phyloP scores from a whole-genome alignment of 2,329 filamentous ascomycete species.

The Sarocladiaceae sp. region DNA sequence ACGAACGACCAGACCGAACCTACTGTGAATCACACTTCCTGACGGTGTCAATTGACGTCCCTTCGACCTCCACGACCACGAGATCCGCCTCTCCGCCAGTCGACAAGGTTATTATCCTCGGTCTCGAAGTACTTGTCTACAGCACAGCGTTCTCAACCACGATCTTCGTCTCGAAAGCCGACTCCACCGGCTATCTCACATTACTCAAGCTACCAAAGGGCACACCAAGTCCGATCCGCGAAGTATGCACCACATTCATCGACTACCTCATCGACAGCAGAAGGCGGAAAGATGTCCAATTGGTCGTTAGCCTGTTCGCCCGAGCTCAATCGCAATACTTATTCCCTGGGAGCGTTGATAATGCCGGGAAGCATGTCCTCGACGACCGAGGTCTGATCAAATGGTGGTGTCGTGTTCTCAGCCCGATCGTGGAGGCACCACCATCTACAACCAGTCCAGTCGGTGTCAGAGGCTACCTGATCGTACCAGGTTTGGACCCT shows the following conservation, averaged over 20 bases:
- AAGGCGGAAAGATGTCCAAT: slow-evolving; percentile 55
- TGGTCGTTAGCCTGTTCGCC: slow-evolving; percentile 86
- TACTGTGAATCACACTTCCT: slow-evolving; percentile 82
- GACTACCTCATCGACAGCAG: slow-evolving; percentile 66
- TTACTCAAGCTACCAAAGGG: slow-evolving; percentile 59
- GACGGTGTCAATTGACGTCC: slow-evolving; percentile 42
- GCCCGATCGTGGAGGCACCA: slow-evolving; percentile 61
- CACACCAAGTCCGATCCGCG: slow-evolving; percentile 68
- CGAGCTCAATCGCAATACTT: slow-evolving; percentile 90
- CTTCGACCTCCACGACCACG: slow-evolving; percentile 15
- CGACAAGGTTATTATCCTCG: slow-evolving; percentile 66
- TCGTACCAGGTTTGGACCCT: slow-evolving; percentile 82
- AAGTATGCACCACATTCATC: slow-evolving; percentile 71
- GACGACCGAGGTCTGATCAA: slow-evolving; percentile 86
- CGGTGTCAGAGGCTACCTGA: slow-evolving; percentile 59
- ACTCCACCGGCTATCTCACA: slow-evolving; percentile 85
- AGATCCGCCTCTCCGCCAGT: background rate
- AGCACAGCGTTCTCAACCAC: slow-evolving; percentile 76
- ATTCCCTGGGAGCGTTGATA: slow-evolving; percentile 87
- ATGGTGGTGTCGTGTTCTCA: slow-evolving; percentile 91
- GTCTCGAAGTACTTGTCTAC: slow-evolving; percentile 84
- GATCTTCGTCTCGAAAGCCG: slow-evolving; percentile 93
- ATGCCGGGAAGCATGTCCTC: slow-evolving; percentile 81
- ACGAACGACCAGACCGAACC: slow-evolving; percentile 68
- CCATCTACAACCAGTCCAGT: background rate